Conservation (phyloP, 2,329 filamentous ascomycete genomes). For the Cercospora sp. region DNA sequence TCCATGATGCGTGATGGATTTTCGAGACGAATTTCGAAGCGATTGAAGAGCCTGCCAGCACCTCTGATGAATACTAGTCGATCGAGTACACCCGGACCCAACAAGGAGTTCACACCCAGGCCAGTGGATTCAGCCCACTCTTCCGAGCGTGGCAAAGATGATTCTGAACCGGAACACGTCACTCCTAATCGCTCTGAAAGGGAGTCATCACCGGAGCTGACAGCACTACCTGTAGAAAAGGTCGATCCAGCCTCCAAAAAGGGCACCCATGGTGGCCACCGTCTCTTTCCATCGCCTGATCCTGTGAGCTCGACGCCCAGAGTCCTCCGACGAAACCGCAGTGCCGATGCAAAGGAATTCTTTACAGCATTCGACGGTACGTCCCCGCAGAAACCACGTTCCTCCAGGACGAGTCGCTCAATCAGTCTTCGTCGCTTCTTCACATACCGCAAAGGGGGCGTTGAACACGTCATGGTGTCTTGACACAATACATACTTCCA, state of each 20-base stretch:
- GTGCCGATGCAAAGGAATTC: constrained; percentile 16
- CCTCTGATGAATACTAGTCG: constrained; percentile 8
- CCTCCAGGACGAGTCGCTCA: constrained; percentile 20
- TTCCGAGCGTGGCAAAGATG: constrained; percentile 18
- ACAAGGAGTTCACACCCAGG: constrained; percentile 5
- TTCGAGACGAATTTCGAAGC: constrained; percentile 33
- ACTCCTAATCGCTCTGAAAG: constrained; percentile 8
- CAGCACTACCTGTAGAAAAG: neutral
- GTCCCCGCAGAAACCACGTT: constrained; percentile 9
- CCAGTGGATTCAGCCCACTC: constrained; percentile 26
- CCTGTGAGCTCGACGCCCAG: constrained; percentile 17
- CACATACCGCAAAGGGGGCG: constrained; percentile 15
- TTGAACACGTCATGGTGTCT: constrained; percentile 15
- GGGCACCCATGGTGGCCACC: constrained; percentile 10
- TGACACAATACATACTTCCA: neutral
- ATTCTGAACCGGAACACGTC: constrained; percentile 9
- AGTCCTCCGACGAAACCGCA: constrained; percentile 8
- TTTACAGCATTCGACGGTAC: constrained; percentile 8
- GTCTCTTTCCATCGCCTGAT: constrained; percentile 24
- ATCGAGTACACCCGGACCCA: constrained; percentile 3
- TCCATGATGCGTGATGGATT: constrained; percentile 25
- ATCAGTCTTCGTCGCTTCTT: constrained; percentile 23
- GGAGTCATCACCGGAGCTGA: constrained; percentile 8
- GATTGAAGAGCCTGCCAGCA: constrained; percentile 28
- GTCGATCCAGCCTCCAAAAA: neutral